Percentiles rank a stretch among this genome's conserved stretches.
phyloP scores from a whole-genome alignment of 106 monocot species.

The Xerophyta viscosa region DNA sequence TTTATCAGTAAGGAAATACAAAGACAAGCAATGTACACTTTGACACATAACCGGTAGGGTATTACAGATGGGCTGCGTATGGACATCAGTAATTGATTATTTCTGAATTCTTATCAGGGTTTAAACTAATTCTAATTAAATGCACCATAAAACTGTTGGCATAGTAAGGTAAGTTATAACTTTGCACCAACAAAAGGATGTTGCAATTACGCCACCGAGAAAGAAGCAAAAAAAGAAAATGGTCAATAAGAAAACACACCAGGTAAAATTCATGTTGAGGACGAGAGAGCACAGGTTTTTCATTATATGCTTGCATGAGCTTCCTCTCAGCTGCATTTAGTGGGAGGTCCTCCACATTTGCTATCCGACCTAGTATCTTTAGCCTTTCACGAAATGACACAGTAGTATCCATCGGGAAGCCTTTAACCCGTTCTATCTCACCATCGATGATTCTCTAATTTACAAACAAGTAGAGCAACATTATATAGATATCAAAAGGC shows the following conservation, averaged over 20 bases:
- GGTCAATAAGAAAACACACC: conserved; percentile 20
- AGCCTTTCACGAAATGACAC: conserved; percentile 77
- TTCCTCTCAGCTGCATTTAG: conserved; percentile 82
- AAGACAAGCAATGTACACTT: no score
- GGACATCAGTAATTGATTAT: no score
- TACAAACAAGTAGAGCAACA: conserved; percentile 6
- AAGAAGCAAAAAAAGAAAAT: background rate
- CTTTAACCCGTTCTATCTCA: conserved; percentile 87
- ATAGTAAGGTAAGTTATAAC: no score
- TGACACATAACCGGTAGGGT: no score
- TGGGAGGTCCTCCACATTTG: conserved; percentile 80
- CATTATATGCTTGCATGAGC: conserved; percentile 94
- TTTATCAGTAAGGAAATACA: no score
- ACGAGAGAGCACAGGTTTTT: conserved; percentile 96
- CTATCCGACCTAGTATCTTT: conserved; percentile 82
- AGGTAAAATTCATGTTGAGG: conserved; percentile 94
- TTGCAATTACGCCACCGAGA: no score
- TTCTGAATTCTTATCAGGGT: no score
- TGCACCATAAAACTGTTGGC: no score
- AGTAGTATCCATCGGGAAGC: conserved; percentile 74
- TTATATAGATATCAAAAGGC: no score
- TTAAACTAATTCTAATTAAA: no score
- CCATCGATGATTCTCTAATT: conserved; percentile 79
- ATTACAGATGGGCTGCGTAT: no score
- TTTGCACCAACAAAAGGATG: no score